Conservation (phyloP, 768 basidiomycete species). For the Xerocomus potaroensis region DNA sequence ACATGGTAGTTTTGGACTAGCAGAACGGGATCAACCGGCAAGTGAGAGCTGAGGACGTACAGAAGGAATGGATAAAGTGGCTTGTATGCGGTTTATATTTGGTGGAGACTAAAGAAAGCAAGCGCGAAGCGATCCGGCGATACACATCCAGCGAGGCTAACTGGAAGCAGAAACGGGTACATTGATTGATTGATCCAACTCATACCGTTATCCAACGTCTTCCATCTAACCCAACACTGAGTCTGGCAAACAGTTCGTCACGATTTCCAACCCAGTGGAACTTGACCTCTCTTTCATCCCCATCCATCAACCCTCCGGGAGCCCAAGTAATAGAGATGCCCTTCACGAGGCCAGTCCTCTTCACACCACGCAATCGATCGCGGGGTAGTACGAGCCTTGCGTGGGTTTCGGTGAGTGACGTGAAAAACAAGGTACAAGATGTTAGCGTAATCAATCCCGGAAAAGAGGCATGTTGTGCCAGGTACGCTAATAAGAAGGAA, state of each 20-base stretch:
- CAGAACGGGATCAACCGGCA: neutral
- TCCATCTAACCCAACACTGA: constrained; percentile 48
- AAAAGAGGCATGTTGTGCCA: constrained; percentile 50
- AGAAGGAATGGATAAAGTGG: neutral
- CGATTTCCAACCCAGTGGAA: constrained; percentile 58
- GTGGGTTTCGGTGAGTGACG: constrained; percentile 44
- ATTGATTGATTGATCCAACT: constrained; percentile 13
- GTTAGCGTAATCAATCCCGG: constrained; percentile 63
- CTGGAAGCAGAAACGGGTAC: constrained; percentile 10
- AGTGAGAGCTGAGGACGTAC: constrained; percentile 5
- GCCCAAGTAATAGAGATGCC: constrained; percentile 49
- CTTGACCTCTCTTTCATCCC: constrained; percentile 43
- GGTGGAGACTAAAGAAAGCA: constrained; percentile 18
- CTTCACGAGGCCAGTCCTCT: constrained; percentile 51
- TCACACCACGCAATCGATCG: constrained; percentile 47
- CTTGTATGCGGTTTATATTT: constrained; percentile 12
- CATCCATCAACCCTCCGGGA: constrained; percentile 22
- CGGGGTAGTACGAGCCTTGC: constrained; percentile 46
- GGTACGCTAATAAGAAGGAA: constrained; percentile 42
- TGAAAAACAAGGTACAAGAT: constrained; percentile 46
- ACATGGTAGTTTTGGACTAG: constrained; percentile 46
- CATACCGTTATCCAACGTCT: constrained; percentile 47
- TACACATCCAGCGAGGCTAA: constrained; percentile 4
- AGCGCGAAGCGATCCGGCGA: constrained; percentile 17
- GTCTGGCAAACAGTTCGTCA: constrained; percentile 63